These are phyloP conservation scores for Mycena metata DNA, from an alignment of 768 basidiomycete genomes.

Conservation along the genomic window DNA sequence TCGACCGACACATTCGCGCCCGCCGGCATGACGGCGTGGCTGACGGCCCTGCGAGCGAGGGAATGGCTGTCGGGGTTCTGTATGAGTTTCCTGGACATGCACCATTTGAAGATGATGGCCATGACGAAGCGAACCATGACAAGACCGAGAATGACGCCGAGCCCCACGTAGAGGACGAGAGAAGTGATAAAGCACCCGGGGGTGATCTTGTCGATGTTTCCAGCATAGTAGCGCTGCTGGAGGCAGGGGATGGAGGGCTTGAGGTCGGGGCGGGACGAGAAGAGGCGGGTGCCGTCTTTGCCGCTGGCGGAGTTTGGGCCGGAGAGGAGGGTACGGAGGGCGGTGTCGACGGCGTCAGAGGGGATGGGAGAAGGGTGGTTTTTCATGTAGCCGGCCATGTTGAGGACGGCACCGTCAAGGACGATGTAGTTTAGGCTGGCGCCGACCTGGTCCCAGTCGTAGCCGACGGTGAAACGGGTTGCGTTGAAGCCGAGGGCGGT, in stretches of 20 bases:
- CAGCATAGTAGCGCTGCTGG: slow-evolving; percentile 87
- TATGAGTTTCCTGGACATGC: slow-evolving; percentile 86
- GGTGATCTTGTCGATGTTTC: slow-evolving; percentile 96
- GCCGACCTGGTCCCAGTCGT: slow-evolving; percentile 91
- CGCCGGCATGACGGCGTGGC: slow-evolving; percentile 95
- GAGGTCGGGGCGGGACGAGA: slow-evolving; percentile 78
- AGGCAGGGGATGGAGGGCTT: slow-evolving; percentile 84
- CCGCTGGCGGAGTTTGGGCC: slow-evolving; percentile 66
- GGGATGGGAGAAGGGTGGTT: slow-evolving; percentile 77
- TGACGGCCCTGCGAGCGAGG: slow-evolving; percentile 87
- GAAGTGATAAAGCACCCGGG: slow-evolving; percentile 95
- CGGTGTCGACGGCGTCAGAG: slow-evolving; percentile 83
- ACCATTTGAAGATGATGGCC: slow-evolving; percentile 99
- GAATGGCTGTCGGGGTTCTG: slow-evolving; percentile 79
- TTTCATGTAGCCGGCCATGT: slow-evolving; percentile 88
- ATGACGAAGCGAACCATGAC: slow-evolving; percentile 94
- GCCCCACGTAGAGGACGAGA: slow-evolving; percentile 89
- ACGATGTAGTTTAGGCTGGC: slow-evolving; percentile 82
- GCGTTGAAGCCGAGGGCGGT: slow-evolving; percentile 72
- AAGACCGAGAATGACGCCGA: slow-evolving; percentile 92
- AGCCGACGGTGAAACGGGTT: slow-evolving; percentile 82
- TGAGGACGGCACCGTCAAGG: slow-evolving; percentile 93
- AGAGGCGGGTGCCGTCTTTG: slow-evolving; percentile 92
- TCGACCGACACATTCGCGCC: slow-evolving; percentile 96
- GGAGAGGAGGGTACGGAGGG: slow-evolving; percentile 81